Base-by-base conservation (phyloP, 148 eudicot genomes). In the Vaccinium macrocarpon region DNA sequence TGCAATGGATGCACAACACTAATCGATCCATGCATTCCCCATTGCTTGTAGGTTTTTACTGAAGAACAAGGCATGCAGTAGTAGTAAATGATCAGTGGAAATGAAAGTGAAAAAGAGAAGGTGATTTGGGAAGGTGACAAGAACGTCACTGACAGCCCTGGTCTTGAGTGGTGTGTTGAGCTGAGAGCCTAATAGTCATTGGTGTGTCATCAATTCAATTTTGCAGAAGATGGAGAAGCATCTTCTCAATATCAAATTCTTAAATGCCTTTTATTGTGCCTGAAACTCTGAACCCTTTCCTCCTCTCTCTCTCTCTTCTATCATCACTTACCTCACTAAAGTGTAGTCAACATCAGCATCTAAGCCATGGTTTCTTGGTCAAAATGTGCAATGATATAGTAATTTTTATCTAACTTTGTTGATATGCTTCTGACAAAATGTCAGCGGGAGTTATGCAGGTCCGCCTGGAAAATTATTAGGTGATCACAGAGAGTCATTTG, bases 31-130 rank as follows among this genome's bases (percentile, higher is more conserved):
- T 29, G 38, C 73, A 27, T 68, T 68, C 18, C 16, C 16, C 18
- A 14, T 13, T 12, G 8, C 72, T 10, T 25, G 25, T 13, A 14
- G 35, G 72, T 23, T 66, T 25, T 61, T 66, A 10, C 72, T 25
- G 72, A 27, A 66, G 72, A 35, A 66, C 72, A 66, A 27, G 72
- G 73, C 42, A 68, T 68, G 73, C 73, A 68, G 32, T 64, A 23
- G 29, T 23, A 68, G 73, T 64, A 27, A 18, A 68, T 27, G 73
- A 68, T 68, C 73, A 68, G 73, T 68, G 14, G 18, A 68, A 68
- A 68, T 27, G 73, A 68, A 29, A 12, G 6, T 5, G 73, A 12
- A 25, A 25, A 4, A 2, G 29, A 9, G 29, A 64, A 14, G 73
- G 18, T 68, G 73, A 68, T 68, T 68, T 68, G 73, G 42, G 27